Evolutionary conservation across 148 eudicot genomes (phyloP).

Genomic region (Polygonum aviculare): DNA sequence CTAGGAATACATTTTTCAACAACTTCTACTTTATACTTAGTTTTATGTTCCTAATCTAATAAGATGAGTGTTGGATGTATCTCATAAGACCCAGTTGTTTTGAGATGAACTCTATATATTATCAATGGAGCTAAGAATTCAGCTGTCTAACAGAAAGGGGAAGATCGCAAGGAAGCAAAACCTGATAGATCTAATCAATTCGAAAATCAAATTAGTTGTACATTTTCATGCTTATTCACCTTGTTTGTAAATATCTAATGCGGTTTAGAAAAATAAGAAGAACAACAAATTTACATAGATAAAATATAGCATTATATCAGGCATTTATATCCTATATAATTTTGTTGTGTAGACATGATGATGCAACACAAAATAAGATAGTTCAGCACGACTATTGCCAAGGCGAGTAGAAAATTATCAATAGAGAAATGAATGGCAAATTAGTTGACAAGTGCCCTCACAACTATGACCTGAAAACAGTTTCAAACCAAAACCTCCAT

Average conservation of each 20-base stretch:
- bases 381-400: not conserved
- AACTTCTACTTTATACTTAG: not conserved
- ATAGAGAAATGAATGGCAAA: not conserved
- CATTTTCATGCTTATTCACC: not conserved
- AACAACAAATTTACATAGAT: not conserved
- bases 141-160: not conserved
- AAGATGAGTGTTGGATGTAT: too few relatives aligned
- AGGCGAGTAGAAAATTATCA: not conserved
- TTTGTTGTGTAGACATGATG: not conserved
- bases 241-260: not conserved
- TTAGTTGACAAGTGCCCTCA: too few relatives aligned
- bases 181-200: not conserved
- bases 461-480: too few relatives aligned
- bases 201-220: not conserved
- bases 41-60: not conserved
- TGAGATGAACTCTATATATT: not conserved
- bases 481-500: too few relatives aligned
- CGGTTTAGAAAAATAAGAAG: not conserved
- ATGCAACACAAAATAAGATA: not conserved
- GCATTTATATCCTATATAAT: not conserved
- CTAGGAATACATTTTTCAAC: not conserved
- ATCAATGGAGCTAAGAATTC: not conserved
- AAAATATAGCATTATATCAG: not conserved
- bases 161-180: not conserved
- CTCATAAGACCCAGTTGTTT: too few relatives aligned